Evolutionary conservation across 495 filamentous ascomycete genomes (phyloP), one percentile per base, ranked within the genome.

Genomic region (Neurospora sublineolata): DNA sequence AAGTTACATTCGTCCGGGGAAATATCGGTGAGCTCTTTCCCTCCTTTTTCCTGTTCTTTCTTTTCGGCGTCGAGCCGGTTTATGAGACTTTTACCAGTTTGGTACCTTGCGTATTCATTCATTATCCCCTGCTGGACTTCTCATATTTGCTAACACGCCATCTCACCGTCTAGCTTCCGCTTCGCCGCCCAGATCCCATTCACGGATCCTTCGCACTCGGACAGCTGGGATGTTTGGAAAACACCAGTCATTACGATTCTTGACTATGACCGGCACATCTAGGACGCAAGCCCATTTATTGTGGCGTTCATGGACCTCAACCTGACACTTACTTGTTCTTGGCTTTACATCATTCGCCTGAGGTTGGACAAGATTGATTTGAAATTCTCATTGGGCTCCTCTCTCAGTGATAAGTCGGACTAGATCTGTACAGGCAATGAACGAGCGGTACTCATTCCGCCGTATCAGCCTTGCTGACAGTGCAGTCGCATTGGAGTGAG

Each of bases 1-100:
- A 11, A 76, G 72, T 18, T 75, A 78, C 11, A 79, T 83, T 44
- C 73, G 74, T 27, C 74, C 78, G 20, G 81, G 81, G 16, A 79
- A 81, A 36, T 83, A 83, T 68, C 76, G 73, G 71, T 82, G 68
- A 76, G 77, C 70, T 41, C 60, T 14, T 23, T 7, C 16, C 36
- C 36, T 14, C n/a, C 4, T 41, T 36, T 58, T 30, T 16, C 37
- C 27, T 12, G 14, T 67, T 44, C 18, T 6, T 44, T 70, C 8
- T n/a, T 42, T 42, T 3, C 6, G 40, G 7, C 0, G 41, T 9
- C 41, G 18, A 42, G 41, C 41, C n/a, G 41, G 33, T n/a, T 58
- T 16, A 58, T 33, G 37, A 42, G 40, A 42, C 1, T 67, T 11
- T 8, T 40, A 18, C 37, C 60, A 38, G 71, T 42, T 58, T 42